A percentile compares a stretch with the other conserved stretches of the same genome.
Evolutionary conservation across 202 grass and related monocot genomes (phyloP).

Genomic region (Digitaria exilis): DNA sequence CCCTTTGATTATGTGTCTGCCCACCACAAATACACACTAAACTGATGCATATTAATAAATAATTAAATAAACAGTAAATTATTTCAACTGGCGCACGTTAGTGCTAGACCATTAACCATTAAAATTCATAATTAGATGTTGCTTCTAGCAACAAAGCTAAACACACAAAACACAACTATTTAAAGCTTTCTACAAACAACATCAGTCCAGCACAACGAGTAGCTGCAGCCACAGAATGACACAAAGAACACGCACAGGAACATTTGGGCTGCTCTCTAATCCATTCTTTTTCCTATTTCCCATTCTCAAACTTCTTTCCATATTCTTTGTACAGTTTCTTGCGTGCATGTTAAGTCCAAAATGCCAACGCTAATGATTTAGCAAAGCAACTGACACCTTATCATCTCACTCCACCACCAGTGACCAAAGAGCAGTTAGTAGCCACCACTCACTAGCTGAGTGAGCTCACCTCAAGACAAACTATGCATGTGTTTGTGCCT

Average conservation of each 20-base stretch:
- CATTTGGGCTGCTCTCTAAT: neutral
- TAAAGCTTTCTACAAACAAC: neutral
- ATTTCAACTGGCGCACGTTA: neutral
- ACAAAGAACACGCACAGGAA: neutral
- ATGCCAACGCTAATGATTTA: neutral
- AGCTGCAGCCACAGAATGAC: neutral
- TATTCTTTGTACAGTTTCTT: neutral
- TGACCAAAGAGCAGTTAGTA: neutral
- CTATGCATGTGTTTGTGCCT: neutral
- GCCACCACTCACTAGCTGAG: neutral
- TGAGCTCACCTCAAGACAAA: neutral
- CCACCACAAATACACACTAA: neutral
- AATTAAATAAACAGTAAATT: neutral
- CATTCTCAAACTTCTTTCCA: neutral
- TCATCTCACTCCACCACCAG: neutral
- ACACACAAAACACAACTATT: neutral
- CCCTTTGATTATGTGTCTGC: neutral
- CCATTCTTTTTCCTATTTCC: neutral
- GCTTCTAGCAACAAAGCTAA: neutral
- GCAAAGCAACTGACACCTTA: neutral
- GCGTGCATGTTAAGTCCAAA: neutral
- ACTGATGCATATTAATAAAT: neutral
- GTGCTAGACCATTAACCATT: conserved; percentile 11
- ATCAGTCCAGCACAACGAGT: neutral
- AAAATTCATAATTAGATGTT: neutral